Evolutionary conservation across 2,329 filamentous ascomycete species (phyloP), one percentile per base, ranked within the genome.

Genomic region (Leptographium wingfieldii): DNA sequence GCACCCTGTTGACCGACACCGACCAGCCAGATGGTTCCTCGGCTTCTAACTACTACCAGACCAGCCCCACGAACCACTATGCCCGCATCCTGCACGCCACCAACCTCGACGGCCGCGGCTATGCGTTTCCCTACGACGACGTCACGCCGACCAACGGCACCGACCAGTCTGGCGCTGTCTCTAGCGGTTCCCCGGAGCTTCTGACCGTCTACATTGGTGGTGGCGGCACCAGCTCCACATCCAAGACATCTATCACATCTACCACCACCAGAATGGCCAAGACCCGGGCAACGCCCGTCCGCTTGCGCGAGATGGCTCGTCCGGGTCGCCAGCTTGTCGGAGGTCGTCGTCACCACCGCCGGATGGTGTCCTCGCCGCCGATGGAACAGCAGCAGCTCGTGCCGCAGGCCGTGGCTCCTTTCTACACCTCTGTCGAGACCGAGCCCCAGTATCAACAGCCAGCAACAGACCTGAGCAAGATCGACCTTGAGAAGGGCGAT

Each of bases 71-170:
- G 51, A 88, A 88, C 70, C 84, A 88, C 69, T 88, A 86, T 69
- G 74, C 82, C 55, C 76, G 84, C 60, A 79, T 88, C 64, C 80
- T 84, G 62, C 85, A 89, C 70, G 78, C 75, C 62, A 74, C 76
- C 46, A 83, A 80, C 65, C 67, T 82, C 43, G 81, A 84, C 67
- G 75, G 80, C 10, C 76, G 77, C 56, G 85, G 86, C 10, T 89
- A 89, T 71, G 83, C 84, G 1, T 88, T 88, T 65, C 83, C 85
- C 0, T 88, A 88, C 67, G 86, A 88, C 67, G 85, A 88, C 70
- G 86, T 88, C 11, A 76, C 76, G 27, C 74, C 82, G 4, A 72
- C 71, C n/a, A 72, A 73, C 51, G 80, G 77, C 2, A 67, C 69
- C 4, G 83, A 87, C 68, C 83, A 85, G 71, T 82, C 81, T 25